Base-by-base conservation (phyloP, 2,329 filamentous ascomycete genomes). In the Botrytis cinerea region DNA sequence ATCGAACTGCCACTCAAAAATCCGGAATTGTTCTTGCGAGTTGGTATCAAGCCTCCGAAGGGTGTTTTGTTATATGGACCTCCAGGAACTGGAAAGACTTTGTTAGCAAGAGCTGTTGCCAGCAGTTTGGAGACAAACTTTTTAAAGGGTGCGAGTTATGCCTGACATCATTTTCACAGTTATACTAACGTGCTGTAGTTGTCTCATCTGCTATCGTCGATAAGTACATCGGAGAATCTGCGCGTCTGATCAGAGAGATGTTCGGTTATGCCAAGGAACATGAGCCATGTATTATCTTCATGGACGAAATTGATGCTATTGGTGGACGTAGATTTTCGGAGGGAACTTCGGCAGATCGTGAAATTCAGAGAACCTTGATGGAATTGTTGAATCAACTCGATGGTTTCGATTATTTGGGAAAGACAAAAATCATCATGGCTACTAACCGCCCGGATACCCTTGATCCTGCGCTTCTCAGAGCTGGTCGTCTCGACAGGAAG, bases 401-500 rank as follows among this genome's bases (percentile, higher is more conserved):
- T 82, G 96, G 97, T 78, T 99, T 99, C 86, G 96, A 99, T 85
- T 99, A 99, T 85, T 88, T 99, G 54, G 96, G 97, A 79, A 98
- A 99, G 88, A 99, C 96, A 72, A 99, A 99, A 87, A 99, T 99
- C 82, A 99, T 99, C 86, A 99, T 99, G 97, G 96, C 95, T 54
- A 98, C 96, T 74, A 99, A 99, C 87, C 89, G 96, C 84, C 96
- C 95, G 22, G 95, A 98, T 83, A 98, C 95, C 0, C 89, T 99
- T 67, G 95, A 99, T 81, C 95, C 95, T 48, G 95, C 95, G 1
- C 86, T 99, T 79, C 87, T 99, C 73, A 91, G 95, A 85, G 95
- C 95, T 61, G 95, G 95, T 79, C 92, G 96, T 83, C 87, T 99
- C 79, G 97, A 99, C 84, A 89, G 96, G 78, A 99, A 99, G 88